Evolutionary conservation across 176 grass and related monocot species (phyloP).

Genomic region (Zoysia pacifica): DNA sequence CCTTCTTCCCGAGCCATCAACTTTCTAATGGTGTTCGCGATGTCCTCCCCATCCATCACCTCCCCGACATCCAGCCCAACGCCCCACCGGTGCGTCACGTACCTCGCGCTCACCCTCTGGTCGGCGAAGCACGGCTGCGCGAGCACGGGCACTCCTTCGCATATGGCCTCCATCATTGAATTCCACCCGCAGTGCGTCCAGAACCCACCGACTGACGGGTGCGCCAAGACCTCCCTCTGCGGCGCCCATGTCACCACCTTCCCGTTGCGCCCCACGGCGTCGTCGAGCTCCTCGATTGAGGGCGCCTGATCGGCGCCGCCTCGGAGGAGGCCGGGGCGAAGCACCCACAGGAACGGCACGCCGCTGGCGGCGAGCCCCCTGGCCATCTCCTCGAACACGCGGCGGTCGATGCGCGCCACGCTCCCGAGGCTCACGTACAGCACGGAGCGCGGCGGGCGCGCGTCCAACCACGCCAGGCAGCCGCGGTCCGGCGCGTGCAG

Average conservation of each 20-base stretch:
- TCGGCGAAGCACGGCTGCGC: constrained; percentile 40
- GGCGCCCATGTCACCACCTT: constrained; percentile 35
- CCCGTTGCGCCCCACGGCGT: not conserved
- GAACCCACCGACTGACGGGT: constrained; percentile 11
- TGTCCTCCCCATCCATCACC: not conserved
- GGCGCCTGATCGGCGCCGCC: not conserved
- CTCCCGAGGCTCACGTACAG: constrained; percentile 51
- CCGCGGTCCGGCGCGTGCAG: constrained; percentile 19
- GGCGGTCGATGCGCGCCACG: not conserved
- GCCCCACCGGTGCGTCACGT: constrained; percentile 29
- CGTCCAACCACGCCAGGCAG: constrained; percentile 50
- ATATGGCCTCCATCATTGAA: constrained; percentile 39
- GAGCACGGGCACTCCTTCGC: constrained; percentile 45
- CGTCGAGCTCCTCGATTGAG: not conserved
- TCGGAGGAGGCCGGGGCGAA: constrained; percentile 15
- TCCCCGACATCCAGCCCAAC: constrained; percentile 18
- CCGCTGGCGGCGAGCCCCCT: constrained; percentile 19
- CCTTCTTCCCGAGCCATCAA: constrained; percentile 30
- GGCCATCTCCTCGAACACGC: constrained; percentile 37
- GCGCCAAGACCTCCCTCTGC: constrained; percentile 42
- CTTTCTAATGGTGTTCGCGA: constrained; percentile 4
- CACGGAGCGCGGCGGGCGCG: constrained; percentile 11
- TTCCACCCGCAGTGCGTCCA: constrained; percentile 63
- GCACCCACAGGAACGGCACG: constrained; percentile 51
- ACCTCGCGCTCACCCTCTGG: constrained; percentile 46